These are phyloP conservation scores for Ilyonectria sp. DNA, from an alignment of 2,329 filamentous ascomycete genomes.

Conservation along the genomic window DNA sequence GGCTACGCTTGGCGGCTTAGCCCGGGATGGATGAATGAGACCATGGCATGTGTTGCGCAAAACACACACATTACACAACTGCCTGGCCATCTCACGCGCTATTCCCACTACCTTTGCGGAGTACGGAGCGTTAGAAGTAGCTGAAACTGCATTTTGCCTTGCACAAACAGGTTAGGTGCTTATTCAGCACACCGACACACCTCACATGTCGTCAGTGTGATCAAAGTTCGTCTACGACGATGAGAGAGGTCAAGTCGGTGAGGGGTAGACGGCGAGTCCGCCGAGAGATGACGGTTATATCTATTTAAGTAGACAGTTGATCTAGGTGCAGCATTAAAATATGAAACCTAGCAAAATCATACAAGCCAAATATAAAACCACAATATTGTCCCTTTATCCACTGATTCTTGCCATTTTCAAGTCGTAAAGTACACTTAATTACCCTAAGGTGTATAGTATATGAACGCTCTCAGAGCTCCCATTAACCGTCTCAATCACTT, in stretches of 20 bases:
- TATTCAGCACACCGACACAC: constrained; percentile 34
- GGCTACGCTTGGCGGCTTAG: constrained; percentile 48
- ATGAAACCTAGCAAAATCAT: background rate
- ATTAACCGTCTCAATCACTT: background rate
- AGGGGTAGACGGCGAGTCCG: constrained; percentile 40
- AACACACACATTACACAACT: background rate
- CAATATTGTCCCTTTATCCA: background rate
- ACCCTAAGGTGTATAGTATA: constrained; percentile 1
- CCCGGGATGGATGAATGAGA: constrained; percentile 18
- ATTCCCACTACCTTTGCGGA: background rate
- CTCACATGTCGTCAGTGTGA: constrained; percentile 42
- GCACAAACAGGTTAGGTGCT: constrained; percentile 33
- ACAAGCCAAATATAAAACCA: background rate
- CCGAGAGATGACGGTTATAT: background rate
- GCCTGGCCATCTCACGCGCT: background rate
- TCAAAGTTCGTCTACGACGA: constrained; percentile 24
- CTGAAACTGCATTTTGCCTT: background rate
- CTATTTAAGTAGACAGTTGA: constrained; percentile 5
- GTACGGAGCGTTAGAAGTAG: background rate
- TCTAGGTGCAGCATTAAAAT: background rate
- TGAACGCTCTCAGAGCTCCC: constrained; percentile 2
- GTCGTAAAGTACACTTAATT: background rate
- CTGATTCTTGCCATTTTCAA: background rate
- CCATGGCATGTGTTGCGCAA: too few relatives aligned
- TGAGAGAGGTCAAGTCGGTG: constrained; percentile 31